Evolutionary conservation across 768 basidiomycete species (phyloP).

Genomic region (Calocera cornea): DNA sequence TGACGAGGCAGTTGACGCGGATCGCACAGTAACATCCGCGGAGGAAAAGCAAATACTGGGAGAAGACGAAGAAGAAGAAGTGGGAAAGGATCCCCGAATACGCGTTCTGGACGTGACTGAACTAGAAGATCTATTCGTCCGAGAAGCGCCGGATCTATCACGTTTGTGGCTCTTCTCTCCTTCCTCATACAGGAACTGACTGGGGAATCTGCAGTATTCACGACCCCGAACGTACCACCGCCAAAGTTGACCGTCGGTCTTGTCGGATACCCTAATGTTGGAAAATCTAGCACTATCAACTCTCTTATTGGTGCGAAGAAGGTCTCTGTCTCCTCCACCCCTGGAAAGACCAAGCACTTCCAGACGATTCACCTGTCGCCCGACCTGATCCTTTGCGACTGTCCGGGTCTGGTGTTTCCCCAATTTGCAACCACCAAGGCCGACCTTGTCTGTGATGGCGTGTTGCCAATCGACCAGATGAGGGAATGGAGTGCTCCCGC

Average conservation of each 20-base stretch:
- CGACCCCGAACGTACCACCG: slow-evolving; percentile 40
- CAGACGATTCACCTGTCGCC: slow-evolving; percentile 93
- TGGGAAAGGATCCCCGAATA: slow-evolving; percentile 42
- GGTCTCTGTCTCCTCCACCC: slow-evolving; percentile 95
- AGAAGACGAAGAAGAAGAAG: slow-evolving; percentile 20
- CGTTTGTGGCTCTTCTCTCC: slow-evolving; percentile 31
- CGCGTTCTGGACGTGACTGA: slow-evolving; percentile 74
- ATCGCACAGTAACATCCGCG: slow-evolving; percentile 28
- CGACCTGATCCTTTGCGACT: slow-evolving; percentile 80
- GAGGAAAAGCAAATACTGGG: slow-evolving; percentile 35
- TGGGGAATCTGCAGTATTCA: slow-evolving; percentile 41
- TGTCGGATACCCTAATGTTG: slow-evolving; percentile 97
- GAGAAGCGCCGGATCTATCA: slow-evolving; percentile 53
- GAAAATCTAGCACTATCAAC: slow-evolving; percentile 97
- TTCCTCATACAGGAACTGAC: too few species aligned
- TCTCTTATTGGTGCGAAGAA: slow-evolving; percentile 90
- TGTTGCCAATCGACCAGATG: slow-evolving; percentile 94
- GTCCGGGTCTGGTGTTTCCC: slow-evolving; percentile 94
- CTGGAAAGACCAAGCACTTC: slow-evolving; percentile 98
- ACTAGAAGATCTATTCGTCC: slow-evolving; percentile 69
- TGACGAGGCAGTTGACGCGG: slow-evolving; percentile 20
- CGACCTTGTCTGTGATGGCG: slow-evolving; percentile 90
- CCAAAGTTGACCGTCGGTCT: slow-evolving; percentile 68
- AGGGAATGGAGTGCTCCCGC: slow-evolving; percentile 81
- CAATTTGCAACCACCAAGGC: slow-evolving; percentile 97